These are phyloP conservation scores for Aspergillus ostianus DNA, from an alignment of 495 filamentous ascomycete species.

Conservation along the genomic window DNA sequence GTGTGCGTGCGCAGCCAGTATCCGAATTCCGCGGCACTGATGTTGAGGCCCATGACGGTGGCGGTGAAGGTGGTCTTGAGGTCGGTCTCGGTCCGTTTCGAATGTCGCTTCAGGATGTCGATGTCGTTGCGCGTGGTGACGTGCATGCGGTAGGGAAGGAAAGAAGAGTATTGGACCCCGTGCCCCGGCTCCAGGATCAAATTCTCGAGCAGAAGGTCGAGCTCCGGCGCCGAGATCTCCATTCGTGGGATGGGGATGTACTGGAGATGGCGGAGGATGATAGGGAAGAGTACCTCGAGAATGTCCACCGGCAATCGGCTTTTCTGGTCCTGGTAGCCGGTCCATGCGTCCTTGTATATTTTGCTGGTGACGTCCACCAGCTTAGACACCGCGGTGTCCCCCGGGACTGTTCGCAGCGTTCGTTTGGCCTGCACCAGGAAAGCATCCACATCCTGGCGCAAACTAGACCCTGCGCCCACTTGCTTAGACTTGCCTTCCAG, in stretches of 20 bases:
- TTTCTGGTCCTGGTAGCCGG: constrained; percentile 55
- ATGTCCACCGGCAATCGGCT: constrained; percentile 70
- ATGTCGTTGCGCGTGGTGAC: constrained; percentile 83
- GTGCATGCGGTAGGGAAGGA: constrained; percentile 81
- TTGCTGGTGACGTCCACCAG: constrained; percentile 61
- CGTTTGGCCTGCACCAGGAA: constrained; percentile 66
- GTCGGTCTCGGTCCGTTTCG: constrained; percentile 61
- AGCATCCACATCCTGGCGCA: constrained; percentile 71
- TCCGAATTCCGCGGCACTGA: constrained; percentile 81
- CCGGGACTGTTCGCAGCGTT: constrained; percentile 63
- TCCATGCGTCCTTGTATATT: constrained; percentile 66
- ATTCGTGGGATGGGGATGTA: constrained; percentile 86
- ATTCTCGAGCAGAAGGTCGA: constrained; percentile 87
- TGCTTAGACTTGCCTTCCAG: constrained; percentile 65
- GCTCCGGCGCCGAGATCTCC: constrained; percentile 75
- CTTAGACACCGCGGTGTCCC: constrained; percentile 68
- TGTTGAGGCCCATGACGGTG: constrained; percentile 73
- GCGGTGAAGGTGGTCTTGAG: constrained; percentile 70
- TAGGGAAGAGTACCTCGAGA: constrained; percentile 74
- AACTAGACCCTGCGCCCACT: constrained; percentile 58
- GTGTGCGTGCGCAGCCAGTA: constrained; percentile 72
- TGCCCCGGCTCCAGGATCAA: constrained; percentile 84
- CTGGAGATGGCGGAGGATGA: constrained; percentile 71
- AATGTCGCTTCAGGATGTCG: constrained; percentile 76
- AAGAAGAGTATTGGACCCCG: constrained; percentile 82